phyloP scores from a whole-genome alignment of 371 early-diverging fungal species.

The Apophysomyces sp. region DNA sequence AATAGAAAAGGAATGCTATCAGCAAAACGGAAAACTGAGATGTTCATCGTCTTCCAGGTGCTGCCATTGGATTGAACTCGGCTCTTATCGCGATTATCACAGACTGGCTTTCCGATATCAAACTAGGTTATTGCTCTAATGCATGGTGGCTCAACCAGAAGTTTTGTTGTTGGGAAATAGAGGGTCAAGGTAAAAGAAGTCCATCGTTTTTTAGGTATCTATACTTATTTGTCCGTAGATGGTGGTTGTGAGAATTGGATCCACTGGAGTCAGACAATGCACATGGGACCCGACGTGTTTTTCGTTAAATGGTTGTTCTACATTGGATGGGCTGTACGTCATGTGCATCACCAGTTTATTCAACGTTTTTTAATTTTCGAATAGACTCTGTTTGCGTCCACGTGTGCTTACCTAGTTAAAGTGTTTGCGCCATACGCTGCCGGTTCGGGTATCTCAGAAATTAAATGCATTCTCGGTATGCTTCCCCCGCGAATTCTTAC shows the following conservation, averaged over 20 bases:
- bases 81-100: constrained; percentile 87
- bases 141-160: constrained; percentile 94
- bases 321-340: constrained; percentile 57
- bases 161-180: constrained; percentile 94
- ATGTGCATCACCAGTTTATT: constrained; percentile 9
- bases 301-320: constrained; percentile 63
- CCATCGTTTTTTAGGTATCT: not conserved
- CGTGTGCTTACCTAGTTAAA: constrained; percentile 64
- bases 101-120: constrained; percentile 83
- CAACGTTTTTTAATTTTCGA: constrained; percentile 9
- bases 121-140: constrained; percentile 83
- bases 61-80: constrained; percentile 81
- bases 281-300: constrained; percentile 39
- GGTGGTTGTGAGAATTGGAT: constrained; percentile 53
- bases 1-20: constrained; percentile 7
- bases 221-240: constrained; percentile 14
- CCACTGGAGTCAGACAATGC: constrained; percentile 50
- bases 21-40: too few species aligned
- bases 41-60: constrained; percentile 43
- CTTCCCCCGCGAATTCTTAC: too few species aligned
- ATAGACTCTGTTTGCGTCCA: constrained; percentile 61
- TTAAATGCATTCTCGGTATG: constrained; percentile 90
- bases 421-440: constrained; percentile 86
- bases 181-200: constrained; percentile 41
- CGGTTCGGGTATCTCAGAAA: constrained; percentile 95